Percentiles rank a stretch among this genome's conserved stretches.
These are phyloP conservation scores for Cubamyces sp. DNA, from an alignment of 768 basidiomycete genomes.

Conservation along the genomic window DNA sequence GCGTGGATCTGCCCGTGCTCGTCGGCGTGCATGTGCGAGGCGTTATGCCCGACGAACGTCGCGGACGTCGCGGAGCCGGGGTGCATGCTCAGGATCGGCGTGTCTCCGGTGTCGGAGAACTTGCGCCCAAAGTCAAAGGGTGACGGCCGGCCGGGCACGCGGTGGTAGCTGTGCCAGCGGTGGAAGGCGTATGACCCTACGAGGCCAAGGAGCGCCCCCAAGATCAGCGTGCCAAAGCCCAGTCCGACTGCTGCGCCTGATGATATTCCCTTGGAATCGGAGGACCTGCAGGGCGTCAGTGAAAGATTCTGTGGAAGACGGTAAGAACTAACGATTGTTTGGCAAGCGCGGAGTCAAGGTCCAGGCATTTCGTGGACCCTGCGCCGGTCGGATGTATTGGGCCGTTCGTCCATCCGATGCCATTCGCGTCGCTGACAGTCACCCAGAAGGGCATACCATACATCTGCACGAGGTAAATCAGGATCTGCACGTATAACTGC, in stretches of 20 bases:
- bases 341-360: constrained; percentile 15
- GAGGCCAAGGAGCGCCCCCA: constrained; percentile 29
- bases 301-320: no score
- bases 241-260: constrained; percentile 32
- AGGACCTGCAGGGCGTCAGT: neutral
- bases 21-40: neutral
- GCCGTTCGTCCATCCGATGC: constrained; percentile 59
- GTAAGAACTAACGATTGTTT: neutral
- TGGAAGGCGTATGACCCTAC: constrained; percentile 13
- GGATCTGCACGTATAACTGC: neutral
- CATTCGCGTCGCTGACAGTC: constrained; percentile 53
- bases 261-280: constrained; percentile 7
- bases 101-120: constrained; percentile 25
- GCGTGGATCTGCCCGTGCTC: constrained; percentile 8
- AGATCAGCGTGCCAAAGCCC: constrained; percentile 28
- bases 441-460: constrained; percentile 62
- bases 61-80: constrained; percentile 10
- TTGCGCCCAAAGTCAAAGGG: constrained; percentile 1
- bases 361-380: constrained; percentile 47
- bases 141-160: neutral
- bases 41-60: neutral
- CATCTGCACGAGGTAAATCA: constrained; percentile 36
- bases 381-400: constrained; percentile 57
- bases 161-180: constrained; percentile 6
- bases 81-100: constrained; percentile 21